phyloP scores from a whole-genome alignment of 2,329 filamentous ascomycete genomes.

The Diaporthe humulicola region DNA sequence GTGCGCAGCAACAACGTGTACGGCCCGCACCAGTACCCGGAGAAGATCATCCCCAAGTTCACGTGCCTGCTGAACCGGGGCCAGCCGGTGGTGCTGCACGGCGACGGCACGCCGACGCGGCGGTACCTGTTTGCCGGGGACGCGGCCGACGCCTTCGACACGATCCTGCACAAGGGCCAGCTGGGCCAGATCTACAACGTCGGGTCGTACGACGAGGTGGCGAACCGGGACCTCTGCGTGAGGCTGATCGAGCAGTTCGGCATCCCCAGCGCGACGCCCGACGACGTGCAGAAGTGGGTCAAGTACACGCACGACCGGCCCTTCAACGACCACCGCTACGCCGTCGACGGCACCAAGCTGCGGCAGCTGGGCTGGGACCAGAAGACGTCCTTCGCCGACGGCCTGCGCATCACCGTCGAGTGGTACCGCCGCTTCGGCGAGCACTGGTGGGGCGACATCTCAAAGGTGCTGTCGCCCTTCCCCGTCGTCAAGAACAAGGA shows the following conservation, averaged over 20 bases:
- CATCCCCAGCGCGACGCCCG: constrained; percentile 62
- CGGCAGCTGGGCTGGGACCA: constrained; percentile 77
- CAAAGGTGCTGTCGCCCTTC: constrained; percentile 76
- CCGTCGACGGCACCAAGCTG: constrained; percentile 78
- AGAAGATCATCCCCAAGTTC: constrained; percentile 90
- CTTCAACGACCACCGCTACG: constrained; percentile 82
- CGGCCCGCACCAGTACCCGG: constrained; percentile 85
- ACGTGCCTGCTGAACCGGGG: constrained; percentile 77
- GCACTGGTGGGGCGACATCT: constrained; percentile 80
- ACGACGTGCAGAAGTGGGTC: constrained; percentile 74
- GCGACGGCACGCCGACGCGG: constrained; percentile 80
- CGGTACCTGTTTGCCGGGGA: constrained; percentile 85
- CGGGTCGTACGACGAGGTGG: constrained; percentile 82
- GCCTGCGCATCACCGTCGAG: constrained; percentile 73
- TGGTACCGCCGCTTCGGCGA: constrained; percentile 79
- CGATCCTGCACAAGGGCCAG: constrained; percentile 82
- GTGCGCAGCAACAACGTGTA: constrained; percentile 89
- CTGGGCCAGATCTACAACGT: constrained; percentile 87
- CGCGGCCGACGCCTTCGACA: constrained; percentile 85
- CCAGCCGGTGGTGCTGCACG: constrained; percentile 79
- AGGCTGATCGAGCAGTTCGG: constrained; percentile 74
- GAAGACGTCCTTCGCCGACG: constrained; percentile 73
- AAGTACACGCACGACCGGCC: constrained; percentile 83
- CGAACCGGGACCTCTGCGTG: constrained; percentile 77
- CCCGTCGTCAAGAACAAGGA: constrained; percentile 70